Percentiles rank a stretch among this genome's conserved stretches.
Conservation (phyloP, 163 green algal species). For the Picocystis sp. region DNA sequence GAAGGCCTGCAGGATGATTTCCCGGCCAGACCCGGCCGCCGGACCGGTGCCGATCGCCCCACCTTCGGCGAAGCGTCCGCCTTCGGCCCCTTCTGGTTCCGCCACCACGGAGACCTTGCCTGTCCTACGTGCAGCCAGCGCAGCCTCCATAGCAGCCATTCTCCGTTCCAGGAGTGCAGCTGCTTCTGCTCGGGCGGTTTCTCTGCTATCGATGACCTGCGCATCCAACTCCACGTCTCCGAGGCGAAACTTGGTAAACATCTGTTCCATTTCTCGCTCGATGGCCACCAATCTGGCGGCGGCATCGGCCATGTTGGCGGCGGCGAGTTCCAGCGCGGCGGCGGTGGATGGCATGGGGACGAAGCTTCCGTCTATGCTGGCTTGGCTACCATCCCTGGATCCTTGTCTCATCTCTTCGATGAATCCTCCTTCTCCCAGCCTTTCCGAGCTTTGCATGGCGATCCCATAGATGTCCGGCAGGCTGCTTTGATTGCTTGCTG, state of each 20-base stretch:
- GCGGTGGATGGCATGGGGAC: slow-evolving; percentile 17
- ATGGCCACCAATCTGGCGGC: slow-evolving; percentile 46
- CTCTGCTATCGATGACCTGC: not conserved
- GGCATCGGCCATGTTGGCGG: slow-evolving; percentile 58
- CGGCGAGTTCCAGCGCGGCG: slow-evolving; percentile 48
- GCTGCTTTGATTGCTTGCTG: slow-evolving; percentile 15
- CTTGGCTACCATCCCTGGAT: no score
- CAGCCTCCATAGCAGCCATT: slow-evolving; percentile 77
- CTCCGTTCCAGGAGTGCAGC: slow-evolving; percentile 46
- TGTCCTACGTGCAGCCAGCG: slow-evolving; percentile 25
- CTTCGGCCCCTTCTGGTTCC: slow-evolving; percentile 25
- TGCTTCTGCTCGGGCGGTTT: not conserved
- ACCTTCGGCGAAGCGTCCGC: slow-evolving; percentile 16
- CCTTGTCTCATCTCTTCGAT: no score
- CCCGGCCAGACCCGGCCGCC: slow-evolving; percentile 53
- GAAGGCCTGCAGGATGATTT: slow-evolving; percentile 86
- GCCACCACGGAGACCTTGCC: slow-evolving; percentile 1
- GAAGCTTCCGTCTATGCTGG: no score
- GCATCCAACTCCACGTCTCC: not conserved
- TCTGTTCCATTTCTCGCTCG: slow-evolving; percentile 45
- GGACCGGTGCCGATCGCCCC: slow-evolving; percentile 39
- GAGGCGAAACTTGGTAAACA: slow-evolving; percentile 9
- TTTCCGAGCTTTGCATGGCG: not conserved
- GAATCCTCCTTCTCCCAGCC: no score
- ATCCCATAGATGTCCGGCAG: slow-evolving; percentile 69